Conservation (phyloP, 306 rosid genomes). For the Dicorynia guianensis region DNA sequence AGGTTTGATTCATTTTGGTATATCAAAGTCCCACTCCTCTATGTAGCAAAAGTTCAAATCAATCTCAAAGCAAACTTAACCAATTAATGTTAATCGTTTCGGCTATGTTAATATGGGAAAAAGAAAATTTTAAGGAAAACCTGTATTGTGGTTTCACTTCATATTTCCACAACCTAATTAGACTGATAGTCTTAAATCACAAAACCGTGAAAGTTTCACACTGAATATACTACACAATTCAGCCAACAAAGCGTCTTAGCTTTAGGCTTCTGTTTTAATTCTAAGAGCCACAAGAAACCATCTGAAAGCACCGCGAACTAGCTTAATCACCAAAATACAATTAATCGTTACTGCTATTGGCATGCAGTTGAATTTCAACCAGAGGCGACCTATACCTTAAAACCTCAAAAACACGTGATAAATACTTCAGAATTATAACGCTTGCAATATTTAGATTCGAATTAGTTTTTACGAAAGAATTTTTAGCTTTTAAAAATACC, state of each 20-base stretch:
- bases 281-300: neutral
- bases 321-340: constrained; percentile 1
- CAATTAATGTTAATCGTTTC: constrained; percentile 11
- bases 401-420: neutral
- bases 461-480: no score
- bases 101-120: neutral
- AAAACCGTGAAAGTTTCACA: neutral
- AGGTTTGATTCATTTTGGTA: neutral
- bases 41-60: constrained; percentile 24
- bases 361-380: constrained; percentile 15
- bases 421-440: neutral
- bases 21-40: neutral
- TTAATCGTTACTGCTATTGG: neutral
- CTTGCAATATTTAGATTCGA: no score
- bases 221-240: neutral
- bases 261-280: neutral
- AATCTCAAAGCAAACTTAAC: constrained; percentile 19
- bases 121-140: neutral
- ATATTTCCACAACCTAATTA: neutral
- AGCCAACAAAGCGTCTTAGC: neutral
- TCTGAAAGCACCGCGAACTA: constrained; percentile 1
- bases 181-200: neutral
- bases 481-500: no score
- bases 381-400: neutral
- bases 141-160: neutral